A percentile compares a stretch with the other conserved stretches of the same genome.
These are phyloP conservation scores for Lyophyllum decastes DNA, from an alignment of 768 basidiomycete species.

Conservation along the genomic window DNA sequence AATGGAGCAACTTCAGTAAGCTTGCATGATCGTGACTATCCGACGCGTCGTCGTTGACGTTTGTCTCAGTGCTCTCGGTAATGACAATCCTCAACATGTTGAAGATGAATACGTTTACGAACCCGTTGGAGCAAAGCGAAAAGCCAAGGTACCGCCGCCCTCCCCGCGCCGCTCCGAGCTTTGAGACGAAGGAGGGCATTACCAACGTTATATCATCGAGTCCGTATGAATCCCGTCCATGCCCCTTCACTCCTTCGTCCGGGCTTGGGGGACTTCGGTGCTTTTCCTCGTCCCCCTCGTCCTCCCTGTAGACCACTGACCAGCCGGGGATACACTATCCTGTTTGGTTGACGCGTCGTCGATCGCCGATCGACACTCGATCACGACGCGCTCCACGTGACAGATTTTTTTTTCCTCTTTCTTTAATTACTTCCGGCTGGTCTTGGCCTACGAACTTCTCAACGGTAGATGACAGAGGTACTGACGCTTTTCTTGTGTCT, in stretches of 20 bases:
- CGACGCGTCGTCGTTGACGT: background rate
- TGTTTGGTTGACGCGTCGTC: constrained; percentile 28
- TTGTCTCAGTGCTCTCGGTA: constrained; percentile 61
- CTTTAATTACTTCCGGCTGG: constrained; percentile 32
- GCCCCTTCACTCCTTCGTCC: constrained; percentile 75
- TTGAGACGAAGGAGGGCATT: constrained; percentile 88
- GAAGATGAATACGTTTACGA: constrained; percentile 86
- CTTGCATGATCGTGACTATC: constrained; percentile 4
- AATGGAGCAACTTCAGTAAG: constrained; percentile 90
- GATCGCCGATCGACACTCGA: constrained; percentile 30
- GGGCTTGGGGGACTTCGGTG: constrained; percentile 89
- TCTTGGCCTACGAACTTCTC: constrained; percentile 32
- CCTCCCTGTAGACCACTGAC: constrained; percentile 39
- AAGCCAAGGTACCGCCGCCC: constrained; percentile 90
- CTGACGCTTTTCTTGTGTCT: constrained; percentile 30
- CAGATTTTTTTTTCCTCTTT: constrained; percentile 25
- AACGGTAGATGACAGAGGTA: constrained; percentile 16
- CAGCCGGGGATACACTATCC: constrained; percentile 28
- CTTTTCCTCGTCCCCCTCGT: constrained; percentile 78
- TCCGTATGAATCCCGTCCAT: constrained; percentile 66
- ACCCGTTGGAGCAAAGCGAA: constrained; percentile 65
- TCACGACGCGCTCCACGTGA: constrained; percentile 45
- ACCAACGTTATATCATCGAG: constrained; percentile 57
- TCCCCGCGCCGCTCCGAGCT: constrained; percentile 87
- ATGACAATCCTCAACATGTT: constrained; percentile 61